phyloP scores from a whole-genome alignment of 345 rosid genomes.

The Anastatica hierochuntica region DNA sequence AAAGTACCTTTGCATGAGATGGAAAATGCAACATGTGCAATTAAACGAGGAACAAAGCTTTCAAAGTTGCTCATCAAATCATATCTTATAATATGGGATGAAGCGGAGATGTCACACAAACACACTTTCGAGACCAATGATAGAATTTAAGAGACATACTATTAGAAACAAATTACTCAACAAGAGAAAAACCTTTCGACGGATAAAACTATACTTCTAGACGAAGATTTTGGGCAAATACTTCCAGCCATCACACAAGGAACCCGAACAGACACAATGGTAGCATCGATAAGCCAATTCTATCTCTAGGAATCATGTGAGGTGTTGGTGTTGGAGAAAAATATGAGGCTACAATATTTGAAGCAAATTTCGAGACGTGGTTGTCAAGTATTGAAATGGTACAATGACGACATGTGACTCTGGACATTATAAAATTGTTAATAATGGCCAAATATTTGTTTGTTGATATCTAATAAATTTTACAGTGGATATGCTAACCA shows the following conservation, averaged over 20 bases:
- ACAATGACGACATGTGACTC: neutral
- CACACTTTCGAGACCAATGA: too few relatives aligned
- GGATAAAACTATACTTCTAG: neutral
- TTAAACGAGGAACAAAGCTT: neutral
- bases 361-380: neutral
- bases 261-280: neutral
- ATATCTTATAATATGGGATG: too few relatives aligned
- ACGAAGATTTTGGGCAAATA: neutral
- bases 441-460: too few relatives aligned
- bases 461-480: too few relatives aligned
- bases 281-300: neutral
- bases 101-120: too few relatives aligned
- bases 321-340: neutral
- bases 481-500: too few relatives aligned
- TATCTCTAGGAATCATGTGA: neutral
- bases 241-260: neutral
- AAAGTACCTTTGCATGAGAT: neutral
- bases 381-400: neutral
- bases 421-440: neutral
- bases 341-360: neutral
- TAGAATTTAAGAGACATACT: neutral
- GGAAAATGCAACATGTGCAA: neutral
- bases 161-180: too few relatives aligned
- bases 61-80: too few relatives aligned
- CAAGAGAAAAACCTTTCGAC: too few relatives aligned